Evolutionary conservation across 2,329 filamentous ascomycete species (phyloP).

Genomic region (Mycosphaerella sp.): DNA sequence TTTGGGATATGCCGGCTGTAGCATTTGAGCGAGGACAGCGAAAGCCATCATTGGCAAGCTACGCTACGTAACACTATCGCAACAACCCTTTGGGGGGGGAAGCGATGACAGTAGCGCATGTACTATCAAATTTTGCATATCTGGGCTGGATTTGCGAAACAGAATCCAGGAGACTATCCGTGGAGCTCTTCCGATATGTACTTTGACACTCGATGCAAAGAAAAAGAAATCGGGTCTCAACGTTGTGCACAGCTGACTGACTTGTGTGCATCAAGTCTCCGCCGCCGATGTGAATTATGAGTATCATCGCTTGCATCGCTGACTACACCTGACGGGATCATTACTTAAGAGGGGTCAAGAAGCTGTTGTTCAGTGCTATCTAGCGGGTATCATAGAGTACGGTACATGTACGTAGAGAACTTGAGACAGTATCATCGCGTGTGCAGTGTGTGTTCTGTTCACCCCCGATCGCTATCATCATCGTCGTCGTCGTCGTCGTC

Average conservation of each 20-base stretch:
- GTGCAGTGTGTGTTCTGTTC: background rate
- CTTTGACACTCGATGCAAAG: too few species aligned
- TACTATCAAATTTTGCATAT: background rate
- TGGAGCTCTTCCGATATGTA: too few species aligned
- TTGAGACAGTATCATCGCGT: background rate
- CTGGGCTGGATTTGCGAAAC: background rate
- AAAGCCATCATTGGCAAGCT: background rate
- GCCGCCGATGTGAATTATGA: too few species aligned
- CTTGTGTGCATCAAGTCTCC: too few species aligned
- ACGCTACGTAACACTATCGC: slow-evolving; percentile 1
- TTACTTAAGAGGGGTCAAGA: too few species aligned
- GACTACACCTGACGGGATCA: too few species aligned
- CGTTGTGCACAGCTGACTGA: too few species aligned
- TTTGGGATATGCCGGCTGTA: background rate
- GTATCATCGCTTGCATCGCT: too few species aligned
- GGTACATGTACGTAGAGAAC: background rate
- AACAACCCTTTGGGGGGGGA: background rate
- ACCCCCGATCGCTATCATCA: slow-evolving; percentile 13
- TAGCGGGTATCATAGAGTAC: background rate
- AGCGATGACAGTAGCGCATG: slow-evolving; percentile 1
- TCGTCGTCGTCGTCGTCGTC: slow-evolving; percentile 12
- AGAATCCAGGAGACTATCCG: too few species aligned
- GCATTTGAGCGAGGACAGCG: too few species aligned
- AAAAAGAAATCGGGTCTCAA: too few species aligned
- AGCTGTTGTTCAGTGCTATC: too few species aligned